These are phyloP conservation scores for Mallotus nudiflorus DNA, from an alignment of 345 rosid species.

Conservation along the genomic window DNA sequence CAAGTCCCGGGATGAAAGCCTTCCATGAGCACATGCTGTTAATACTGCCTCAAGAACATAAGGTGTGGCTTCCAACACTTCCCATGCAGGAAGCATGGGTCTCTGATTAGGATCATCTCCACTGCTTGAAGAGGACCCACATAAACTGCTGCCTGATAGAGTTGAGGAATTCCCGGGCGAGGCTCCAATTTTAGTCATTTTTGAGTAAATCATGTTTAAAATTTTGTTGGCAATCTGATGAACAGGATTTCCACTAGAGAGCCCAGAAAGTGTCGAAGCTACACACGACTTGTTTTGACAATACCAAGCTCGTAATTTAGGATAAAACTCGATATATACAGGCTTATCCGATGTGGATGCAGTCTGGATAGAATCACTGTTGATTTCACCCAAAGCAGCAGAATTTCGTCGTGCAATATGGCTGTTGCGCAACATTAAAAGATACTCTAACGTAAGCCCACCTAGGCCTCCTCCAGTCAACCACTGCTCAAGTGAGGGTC, in stretches of 20 bases:
- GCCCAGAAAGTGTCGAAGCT: slow-evolving; percentile 57
- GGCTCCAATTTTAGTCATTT: slow-evolving; percentile 41
- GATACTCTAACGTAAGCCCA: slow-evolving; percentile 59
- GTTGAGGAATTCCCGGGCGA: slow-evolving; percentile 44
- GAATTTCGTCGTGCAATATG: slow-evolving; percentile 32
- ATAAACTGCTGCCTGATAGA: slow-evolving; percentile 28
- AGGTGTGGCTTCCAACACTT: slow-evolving; percentile 64
- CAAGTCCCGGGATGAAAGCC: slow-evolving; percentile 62
- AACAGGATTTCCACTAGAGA: slow-evolving; percentile 51
- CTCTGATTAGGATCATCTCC: slow-evolving; percentile 50
- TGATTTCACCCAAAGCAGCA: slow-evolving; percentile 29
- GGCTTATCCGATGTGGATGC: slow-evolving; percentile 36
- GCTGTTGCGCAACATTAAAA: slow-evolving; percentile 49
- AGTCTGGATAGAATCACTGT: slow-evolving; percentile 20
- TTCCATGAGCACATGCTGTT: slow-evolving; percentile 73
- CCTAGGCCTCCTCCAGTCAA: slow-evolving; percentile 32
- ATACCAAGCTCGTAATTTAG: slow-evolving; percentile 66
- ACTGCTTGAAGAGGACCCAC: slow-evolving; percentile 39
- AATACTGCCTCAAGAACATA: slow-evolving; percentile 61
- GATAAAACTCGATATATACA: slow-evolving; percentile 49
- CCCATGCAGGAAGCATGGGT: slow-evolving; percentile 69
- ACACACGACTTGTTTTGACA: slow-evolving; percentile 61
- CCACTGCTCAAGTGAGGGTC: slow-evolving; percentile 52
- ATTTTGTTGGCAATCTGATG: slow-evolving; percentile 58
- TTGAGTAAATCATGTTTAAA: slow-evolving; percentile 56